These are phyloP conservation scores for Amphibolis antarctica DNA, from an alignment of 106 monocot genomes.

Conservation along the genomic window DNA sequence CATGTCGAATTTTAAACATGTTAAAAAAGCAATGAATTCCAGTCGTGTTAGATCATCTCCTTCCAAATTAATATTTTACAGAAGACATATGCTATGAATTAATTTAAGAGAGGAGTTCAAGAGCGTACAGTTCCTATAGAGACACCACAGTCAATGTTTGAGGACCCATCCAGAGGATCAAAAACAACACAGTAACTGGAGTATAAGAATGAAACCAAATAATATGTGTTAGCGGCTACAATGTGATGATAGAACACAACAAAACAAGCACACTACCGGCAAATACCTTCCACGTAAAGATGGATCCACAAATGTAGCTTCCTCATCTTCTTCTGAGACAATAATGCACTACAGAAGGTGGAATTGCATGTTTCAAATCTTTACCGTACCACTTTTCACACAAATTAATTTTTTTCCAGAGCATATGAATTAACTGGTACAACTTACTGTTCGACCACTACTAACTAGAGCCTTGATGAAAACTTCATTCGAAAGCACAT, in stretches of 20 bases:
- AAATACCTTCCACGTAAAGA: slow-evolving; percentile 71
- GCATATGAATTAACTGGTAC: background rate
- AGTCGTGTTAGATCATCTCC: too few species aligned
- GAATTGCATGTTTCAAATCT: background rate
- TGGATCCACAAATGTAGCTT: slow-evolving; percentile 87
- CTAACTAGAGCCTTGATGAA: slow-evolving; percentile 87
- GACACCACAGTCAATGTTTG: slow-evolving; percentile 97
- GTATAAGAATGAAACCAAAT: background rate
- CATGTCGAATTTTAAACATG: too few species aligned
- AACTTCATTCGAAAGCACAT: slow-evolving; percentile 96
- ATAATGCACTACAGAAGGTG: slow-evolving; percentile 59
- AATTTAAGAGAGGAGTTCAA: background rate
- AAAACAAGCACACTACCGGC: background rate
- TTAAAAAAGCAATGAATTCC: too few species aligned
- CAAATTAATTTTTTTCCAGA: too few species aligned
- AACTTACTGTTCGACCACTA: slow-evolving; percentile 81
- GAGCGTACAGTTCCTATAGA: slow-evolving; percentile 89
- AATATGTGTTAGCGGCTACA: background rate
- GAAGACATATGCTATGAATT: too few species aligned
- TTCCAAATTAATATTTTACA: too few species aligned
- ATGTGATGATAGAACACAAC: background rate
- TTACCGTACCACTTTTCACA: too few species aligned
- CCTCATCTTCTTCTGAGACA: slow-evolving; percentile 94
- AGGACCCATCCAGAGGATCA: slow-evolving; percentile 96
- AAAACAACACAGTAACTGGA: slow-evolving; percentile 94